Evolutionary conservation across 345 rosid species (phyloP).

Genomic region (Eucalyptus camaldulensis): DNA sequence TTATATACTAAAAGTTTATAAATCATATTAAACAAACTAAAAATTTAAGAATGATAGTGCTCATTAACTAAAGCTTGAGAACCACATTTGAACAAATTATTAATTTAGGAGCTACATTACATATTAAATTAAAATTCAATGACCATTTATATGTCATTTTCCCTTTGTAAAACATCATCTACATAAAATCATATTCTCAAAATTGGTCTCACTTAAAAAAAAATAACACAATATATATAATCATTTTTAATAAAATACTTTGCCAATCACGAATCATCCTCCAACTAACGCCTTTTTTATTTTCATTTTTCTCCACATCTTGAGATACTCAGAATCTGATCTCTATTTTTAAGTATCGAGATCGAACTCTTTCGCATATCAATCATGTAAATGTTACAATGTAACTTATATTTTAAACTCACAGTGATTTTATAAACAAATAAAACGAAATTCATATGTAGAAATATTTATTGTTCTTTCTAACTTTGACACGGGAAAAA

Average conservation of each 20-base stretch:
- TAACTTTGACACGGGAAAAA: neutral
- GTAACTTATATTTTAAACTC: neutral
- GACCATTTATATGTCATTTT: too few relatives aligned
- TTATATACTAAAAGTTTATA: fast-evolving
- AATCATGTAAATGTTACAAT: neutral
- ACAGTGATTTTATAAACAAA: neutral
- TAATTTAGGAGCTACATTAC: fast-evolving
- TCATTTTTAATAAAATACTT: neutral
- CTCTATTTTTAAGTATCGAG: neutral
- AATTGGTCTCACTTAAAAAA: neutral
- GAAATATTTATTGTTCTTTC: neutral
- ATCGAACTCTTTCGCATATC: neutral
- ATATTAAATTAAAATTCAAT: too few relatives aligned
- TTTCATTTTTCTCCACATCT: neutral
- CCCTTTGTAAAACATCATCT: neutral
- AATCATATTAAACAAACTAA: too few relatives aligned
- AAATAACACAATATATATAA: neutral
- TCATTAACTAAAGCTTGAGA: fast-evolving
- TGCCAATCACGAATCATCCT: neutral
- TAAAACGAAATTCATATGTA: neutral
- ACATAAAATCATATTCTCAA: neutral
- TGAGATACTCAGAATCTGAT: neutral
- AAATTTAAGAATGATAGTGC: fast-evolving
- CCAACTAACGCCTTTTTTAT: neutral
- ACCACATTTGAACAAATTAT: fast-evolving